phyloP scores from a whole-genome alignment of 306 rosid species.

The Medicago ruthenica region DNA sequence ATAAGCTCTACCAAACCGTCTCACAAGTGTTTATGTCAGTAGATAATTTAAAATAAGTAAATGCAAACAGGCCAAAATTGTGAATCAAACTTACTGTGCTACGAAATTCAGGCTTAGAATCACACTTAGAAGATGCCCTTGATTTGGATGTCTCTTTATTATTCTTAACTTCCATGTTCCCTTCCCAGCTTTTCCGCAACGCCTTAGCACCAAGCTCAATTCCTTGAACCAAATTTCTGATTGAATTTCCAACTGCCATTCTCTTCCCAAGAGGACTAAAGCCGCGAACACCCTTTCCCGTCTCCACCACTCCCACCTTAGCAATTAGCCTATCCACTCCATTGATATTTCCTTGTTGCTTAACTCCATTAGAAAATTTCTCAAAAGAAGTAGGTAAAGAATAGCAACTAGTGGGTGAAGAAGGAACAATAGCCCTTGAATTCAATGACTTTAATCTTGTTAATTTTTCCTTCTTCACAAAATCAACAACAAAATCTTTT shows the following conservation, averaged over 20 bases:
- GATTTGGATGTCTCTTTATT: slow-evolving; percentile 65
- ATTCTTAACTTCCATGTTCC: slow-evolving; percentile 76
- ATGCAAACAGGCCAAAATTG: background rate
- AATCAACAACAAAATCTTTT: slow-evolving; percentile 53
- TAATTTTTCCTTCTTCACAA: slow-evolving; percentile 71
- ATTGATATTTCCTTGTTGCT: slow-evolving; percentile 72
- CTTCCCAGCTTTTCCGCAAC: slow-evolving; percentile 98
- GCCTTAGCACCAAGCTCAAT: slow-evolving; percentile 94
- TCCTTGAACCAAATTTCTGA: slow-evolving; percentile 76
- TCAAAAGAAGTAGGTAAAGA: slow-evolving; percentile 88
- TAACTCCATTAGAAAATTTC: slow-evolving; percentile 77
- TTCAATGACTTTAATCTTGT: slow-evolving; percentile 73
- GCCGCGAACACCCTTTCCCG: slow-evolving; percentile 58
- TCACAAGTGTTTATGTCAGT: background rate
- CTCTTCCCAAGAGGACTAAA: slow-evolving; percentile 66
- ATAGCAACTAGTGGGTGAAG: slow-evolving; percentile 88
- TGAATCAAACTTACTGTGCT: slow-evolving; percentile 66
- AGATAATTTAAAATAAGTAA: background rate
- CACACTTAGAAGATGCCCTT: slow-evolving; percentile 63
- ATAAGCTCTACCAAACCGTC: background rate
- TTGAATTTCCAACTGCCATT: slow-evolving; percentile 57
- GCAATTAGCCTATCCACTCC: slow-evolving; percentile 49
- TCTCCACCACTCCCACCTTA: slow-evolving; percentile 61
- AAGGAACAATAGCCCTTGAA: slow-evolving; percentile 75
- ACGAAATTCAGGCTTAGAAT: slow-evolving; percentile 66